Conservation (phyloP, 148 eudicot species). For the Chenopodium formosanum region DNA sequence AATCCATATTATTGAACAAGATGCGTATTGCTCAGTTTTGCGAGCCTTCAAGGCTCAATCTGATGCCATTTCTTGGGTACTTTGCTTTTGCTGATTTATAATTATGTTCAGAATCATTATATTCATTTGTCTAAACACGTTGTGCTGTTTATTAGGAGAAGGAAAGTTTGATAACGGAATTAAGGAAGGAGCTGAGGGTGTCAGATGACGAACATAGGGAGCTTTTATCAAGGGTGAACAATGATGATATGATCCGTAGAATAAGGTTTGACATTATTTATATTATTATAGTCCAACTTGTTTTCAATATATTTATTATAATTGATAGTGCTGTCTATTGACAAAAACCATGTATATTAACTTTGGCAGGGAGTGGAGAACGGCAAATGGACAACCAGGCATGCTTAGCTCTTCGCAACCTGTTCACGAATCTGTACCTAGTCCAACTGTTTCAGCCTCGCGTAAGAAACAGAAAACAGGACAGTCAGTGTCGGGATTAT, state of each 20-base stretch:
- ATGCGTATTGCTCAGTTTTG: constrained; percentile 78
- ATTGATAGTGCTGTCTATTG: constrained; percentile 19
- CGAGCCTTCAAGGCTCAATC: constrained; percentile 91
- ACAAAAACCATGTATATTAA: constrained; percentile 21
- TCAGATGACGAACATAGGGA: constrained; percentile 94
- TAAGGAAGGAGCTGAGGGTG: constrained; percentile 84
- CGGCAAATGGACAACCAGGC: constrained; percentile 64
- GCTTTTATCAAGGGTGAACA: constrained; percentile 73
- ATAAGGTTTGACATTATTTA: constrained; percentile 58
- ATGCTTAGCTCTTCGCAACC: constrained; percentile 55
- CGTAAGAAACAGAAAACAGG: constrained; percentile 72
- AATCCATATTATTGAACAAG: constrained; percentile 83
- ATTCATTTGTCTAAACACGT: constrained; percentile 11
- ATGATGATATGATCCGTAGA: constrained; percentile 68
- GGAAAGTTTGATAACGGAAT: constrained; percentile 86
- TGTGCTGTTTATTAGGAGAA: constrained; percentile 49
- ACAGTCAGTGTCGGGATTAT: constrained; percentile 62
- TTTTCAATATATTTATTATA: not conserved
- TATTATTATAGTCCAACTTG: not conserved
- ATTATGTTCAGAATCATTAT: not conserved
- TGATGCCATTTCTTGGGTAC: constrained; percentile 90
- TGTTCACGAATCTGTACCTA: constrained; percentile 63
- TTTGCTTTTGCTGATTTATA: not conserved
- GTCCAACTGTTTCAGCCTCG: constrained; percentile 84
- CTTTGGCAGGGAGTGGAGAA: constrained; percentile 81